Percentiles rank a stretch among this genome's conserved stretches.
Evolutionary conservation across 2,329 filamentous ascomycete genomes (phyloP).

Genomic region (Aspergillus sp.): DNA sequence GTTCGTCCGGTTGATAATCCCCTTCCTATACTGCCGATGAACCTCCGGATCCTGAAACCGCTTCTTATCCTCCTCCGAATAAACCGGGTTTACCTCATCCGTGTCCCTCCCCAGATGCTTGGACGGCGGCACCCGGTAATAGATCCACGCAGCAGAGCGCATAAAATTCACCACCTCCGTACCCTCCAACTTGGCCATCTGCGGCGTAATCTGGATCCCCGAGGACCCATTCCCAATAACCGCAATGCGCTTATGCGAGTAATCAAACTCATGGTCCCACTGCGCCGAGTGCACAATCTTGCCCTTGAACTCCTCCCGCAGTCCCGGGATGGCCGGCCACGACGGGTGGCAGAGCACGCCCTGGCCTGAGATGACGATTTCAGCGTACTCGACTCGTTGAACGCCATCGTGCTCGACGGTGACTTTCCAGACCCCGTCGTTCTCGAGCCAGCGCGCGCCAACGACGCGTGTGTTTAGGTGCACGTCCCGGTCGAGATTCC

Average conservation of each 20-base stretch:
- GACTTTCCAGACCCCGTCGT: constrained; percentile 35
- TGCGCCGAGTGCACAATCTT: constrained; percentile 31
- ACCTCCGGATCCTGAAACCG: constrained; percentile 29
- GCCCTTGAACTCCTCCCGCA: constrained; percentile 26
- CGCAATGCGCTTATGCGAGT: constrained; percentile 20
- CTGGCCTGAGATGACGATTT: constrained; percentile 39
- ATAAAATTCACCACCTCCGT: constrained; percentile 30
- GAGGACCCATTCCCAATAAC: constrained; percentile 28
- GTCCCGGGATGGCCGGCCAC: constrained; percentile 29
- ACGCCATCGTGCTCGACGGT: constrained; percentile 28
- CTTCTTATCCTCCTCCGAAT: constrained; percentile 24
- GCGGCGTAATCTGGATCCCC: constrained; percentile 38
- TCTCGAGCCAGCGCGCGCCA: constrained; percentile 41
- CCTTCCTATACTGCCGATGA: constrained; percentile 37
- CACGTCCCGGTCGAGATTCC: constrained; percentile 39
- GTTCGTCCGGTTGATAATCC: constrained; percentile 24
- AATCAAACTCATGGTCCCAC: constrained; percentile 30
- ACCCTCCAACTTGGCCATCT: constrained; percentile 21
- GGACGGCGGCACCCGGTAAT: constrained; percentile 19
- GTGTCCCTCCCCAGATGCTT: constrained; percentile 24
- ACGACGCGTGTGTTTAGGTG: constrained; percentile 39
- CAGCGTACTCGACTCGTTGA: constrained; percentile 28
- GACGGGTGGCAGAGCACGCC: constrained; percentile 22
- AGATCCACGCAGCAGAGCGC: constrained; percentile 30
- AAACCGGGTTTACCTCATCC: constrained; percentile 27